Base-by-base conservation (phyloP, 768 basidiomycete species). In the Stropharia rugosoannulata region DNA sequence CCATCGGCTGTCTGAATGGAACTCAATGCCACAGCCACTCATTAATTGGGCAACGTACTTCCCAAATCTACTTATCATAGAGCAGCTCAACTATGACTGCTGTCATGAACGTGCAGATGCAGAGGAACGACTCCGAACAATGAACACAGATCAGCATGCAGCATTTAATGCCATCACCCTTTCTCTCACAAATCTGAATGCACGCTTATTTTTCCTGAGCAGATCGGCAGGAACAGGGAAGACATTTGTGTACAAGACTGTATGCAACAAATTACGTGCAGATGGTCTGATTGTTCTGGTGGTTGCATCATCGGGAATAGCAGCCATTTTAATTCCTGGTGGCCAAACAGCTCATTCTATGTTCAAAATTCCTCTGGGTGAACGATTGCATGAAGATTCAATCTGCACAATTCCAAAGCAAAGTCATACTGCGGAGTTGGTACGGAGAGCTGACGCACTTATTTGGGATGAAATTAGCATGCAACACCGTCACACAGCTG, bases 281-380 rank as follows among this genome's bases (percentile, higher is more conserved):
- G 43, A 65, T n/a, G 67, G 68, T 0, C 49, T 62, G 27, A 71
- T 80, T 65, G 72, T 75, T 1, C 64, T 83, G 1, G 79, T 73
- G 73, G 75, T 78, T 29, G 76, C 80, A 15, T 82, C 80, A 4
- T 80, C 80, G 42, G 80, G 80, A 0, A 76, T 83, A 59, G 75
- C 81, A 16, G 67, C 79, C 10, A 64, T 80, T 13, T 66, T 81
- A 13, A 64, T 83, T 2, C 62, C 75, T 4, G 61, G 76, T 35
- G 80, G 80, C 5, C 60, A 70, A 0, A 83, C 81, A 27, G 68
- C 78, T 3, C 79, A 84, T 61, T 81, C 77, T 1, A 58, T 38
- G 1, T 82, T 82, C 67, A 77, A 79, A 54, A 78, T 82, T 52
- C 81, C 79, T 2, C 68, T 81, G n/a, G n/a, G n/a, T 44, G 61